phyloP scores from a whole-genome alignment of 768 basidiomycete species.

The Mycena maculata region DNA sequence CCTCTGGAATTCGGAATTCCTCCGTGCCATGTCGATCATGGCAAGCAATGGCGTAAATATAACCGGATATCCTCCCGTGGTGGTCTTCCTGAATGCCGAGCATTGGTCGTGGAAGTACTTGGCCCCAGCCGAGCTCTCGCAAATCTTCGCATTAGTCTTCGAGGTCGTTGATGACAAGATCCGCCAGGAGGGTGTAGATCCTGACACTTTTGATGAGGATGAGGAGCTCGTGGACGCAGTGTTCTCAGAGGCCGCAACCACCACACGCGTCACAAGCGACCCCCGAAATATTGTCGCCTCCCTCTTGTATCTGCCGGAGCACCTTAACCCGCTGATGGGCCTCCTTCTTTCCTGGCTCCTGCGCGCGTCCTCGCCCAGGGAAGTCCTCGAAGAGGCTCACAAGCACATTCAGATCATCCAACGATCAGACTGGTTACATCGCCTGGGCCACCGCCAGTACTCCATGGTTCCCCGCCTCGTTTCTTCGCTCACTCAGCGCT shows the following conservation, averaged over 20 bases:
- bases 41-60: background rate
- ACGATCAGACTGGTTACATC: conserved; percentile 22
- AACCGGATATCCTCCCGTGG: conserved; percentile 7
- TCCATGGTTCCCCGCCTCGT: conserved; percentile 19
- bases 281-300: conserved; percentile 21
- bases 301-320: conserved; percentile 11
- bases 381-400: background rate
- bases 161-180: conserved; percentile 16
- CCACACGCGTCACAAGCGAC: background rate
- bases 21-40: conserved; percentile 23
- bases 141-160: conserved; percentile 16
- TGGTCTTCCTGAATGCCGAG: conserved; percentile 7
- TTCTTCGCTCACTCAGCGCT: background rate
- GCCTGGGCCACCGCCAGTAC: conserved; percentile 7
- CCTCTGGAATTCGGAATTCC: conserved; percentile 24
- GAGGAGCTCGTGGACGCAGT: background rate
- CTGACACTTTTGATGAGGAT: background rate
- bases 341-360: conserved; percentile 10
- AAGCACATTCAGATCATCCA: conserved; percentile 15
- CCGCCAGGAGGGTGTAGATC: background rate
- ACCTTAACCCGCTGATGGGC: background rate
- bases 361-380: background rate
- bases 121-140: conserved; percentile 9
- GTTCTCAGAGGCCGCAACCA: background rate
- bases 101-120: conserved; percentile 32